Percentiles rank a stretch among this genome's conserved stretches.
Evolutionary conservation across 805 yeast genomes (phyloP).

Genomic region (Yarrowia sp.): DNA sequence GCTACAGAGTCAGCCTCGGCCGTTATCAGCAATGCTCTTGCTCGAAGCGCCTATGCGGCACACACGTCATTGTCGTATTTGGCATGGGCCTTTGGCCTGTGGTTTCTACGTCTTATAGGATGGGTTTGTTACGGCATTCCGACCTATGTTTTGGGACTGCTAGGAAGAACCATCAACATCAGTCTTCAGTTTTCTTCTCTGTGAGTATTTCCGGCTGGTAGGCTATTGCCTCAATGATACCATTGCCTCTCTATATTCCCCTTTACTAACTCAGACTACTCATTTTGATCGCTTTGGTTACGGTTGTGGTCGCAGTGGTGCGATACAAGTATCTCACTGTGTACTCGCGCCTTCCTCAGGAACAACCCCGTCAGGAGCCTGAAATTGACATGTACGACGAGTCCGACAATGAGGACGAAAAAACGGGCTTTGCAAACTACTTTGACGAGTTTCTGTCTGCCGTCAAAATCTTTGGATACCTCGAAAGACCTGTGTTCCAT

Average conservation of each 20-base stretch:
- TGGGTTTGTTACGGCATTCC: conserved; percentile 46
- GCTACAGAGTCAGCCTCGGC: neutral
- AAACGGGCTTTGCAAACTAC: conserved; percentile 65
- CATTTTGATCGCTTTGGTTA: conserved; percentile 47
- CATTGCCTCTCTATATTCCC: conserved; percentile 38
- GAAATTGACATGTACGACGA: conserved; percentile 58
- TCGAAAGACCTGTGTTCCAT: conserved; percentile 88
- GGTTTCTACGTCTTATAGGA: conserved; percentile 29
- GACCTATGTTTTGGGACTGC: conserved; percentile 45
- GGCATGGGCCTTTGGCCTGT: conserved; percentile 36
- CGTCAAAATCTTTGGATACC: conserved; percentile 90
- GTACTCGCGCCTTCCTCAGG: conserved; percentile 64
- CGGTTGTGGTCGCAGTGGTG: conserved; percentile 57
- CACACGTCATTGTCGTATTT: conserved; percentile 18
- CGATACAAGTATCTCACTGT: conserved; percentile 69
- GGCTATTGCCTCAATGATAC: too few relatives aligned
- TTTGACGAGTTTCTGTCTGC: conserved; percentile 90
- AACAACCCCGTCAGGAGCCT: conserved; percentile 55
- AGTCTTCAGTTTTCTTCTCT: conserved; percentile 59
- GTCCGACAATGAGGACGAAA: conserved; percentile 49
- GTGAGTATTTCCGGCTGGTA: neutral
- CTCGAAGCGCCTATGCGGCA: conserved; percentile 27
- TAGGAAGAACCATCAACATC: conserved; percentile 58
- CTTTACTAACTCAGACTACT: conserved; percentile 39
- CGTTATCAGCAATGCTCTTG: conserved; percentile 9